These are phyloP conservation scores for Kurtzmaniella quercitrusa DNA, from an alignment of 1,139 yeast genomes.

Conservation along the genomic window DNA sequence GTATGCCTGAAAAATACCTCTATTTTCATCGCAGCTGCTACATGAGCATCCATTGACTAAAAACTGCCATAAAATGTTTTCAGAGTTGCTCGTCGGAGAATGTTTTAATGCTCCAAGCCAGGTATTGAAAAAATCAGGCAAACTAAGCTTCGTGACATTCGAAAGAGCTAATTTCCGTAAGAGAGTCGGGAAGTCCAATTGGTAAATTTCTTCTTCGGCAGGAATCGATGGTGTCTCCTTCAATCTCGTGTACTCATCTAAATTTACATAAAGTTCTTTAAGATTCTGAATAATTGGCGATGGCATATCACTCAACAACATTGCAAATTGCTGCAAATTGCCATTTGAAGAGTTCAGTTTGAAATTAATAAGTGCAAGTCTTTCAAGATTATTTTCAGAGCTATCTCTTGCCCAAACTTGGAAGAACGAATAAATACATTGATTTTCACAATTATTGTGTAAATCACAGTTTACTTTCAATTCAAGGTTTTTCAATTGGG, in stretches of 20 bases:
- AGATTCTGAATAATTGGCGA: constrained; percentile 10
- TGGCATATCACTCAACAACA: constrained; percentile 11
- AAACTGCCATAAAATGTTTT: not conserved
- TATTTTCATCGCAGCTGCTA: constrained; percentile 13
- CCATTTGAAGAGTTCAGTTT: constrained; percentile 16
- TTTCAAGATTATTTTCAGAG: constrained; percentile 9
- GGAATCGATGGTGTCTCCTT: not conserved
- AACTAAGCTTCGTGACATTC: constrained; percentile 12
- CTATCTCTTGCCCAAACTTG: constrained; percentile 12
- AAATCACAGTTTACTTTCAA: constrained; percentile 21
- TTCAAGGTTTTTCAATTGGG: constrained; percentile 16
- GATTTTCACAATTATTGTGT: constrained; percentile 14
- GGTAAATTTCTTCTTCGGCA: not conserved
- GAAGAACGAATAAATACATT: constrained; percentile 21
- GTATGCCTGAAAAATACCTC: constrained; percentile 13
- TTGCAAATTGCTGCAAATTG: constrained; percentile 19
- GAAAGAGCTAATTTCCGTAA: constrained; percentile 8
- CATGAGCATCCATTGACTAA: constrained; percentile 19
- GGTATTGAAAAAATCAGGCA: constrained; percentile 25
- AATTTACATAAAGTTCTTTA: constrained; percentile 17
- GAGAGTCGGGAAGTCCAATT: constrained; percentile 7
- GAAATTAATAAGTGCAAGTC: constrained; percentile 20
- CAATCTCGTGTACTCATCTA: constrained; percentile 18
- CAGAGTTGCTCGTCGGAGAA: constrained; percentile 1
- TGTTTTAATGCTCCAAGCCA: constrained; percentile 18